Percentiles rank a stretch among this genome's conserved stretches.
Evolutionary conservation across 116 monocot species (phyloP).

Genomic region (Trichopus zeylanicus): DNA sequence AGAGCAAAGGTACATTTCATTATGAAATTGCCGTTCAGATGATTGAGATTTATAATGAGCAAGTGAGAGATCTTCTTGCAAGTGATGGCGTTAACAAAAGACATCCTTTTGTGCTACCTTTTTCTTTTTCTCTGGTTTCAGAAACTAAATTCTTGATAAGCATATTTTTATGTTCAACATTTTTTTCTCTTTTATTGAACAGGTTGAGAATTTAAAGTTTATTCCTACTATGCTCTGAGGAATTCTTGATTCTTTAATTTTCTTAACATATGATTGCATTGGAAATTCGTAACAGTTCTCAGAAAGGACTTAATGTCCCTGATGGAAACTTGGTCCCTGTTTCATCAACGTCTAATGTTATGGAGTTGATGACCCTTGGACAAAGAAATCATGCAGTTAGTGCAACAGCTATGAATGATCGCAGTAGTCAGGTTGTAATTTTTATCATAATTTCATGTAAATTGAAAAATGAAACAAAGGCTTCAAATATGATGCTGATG

Average conservation of each 20-base stretch:
- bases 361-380: constrained; percentile 87
- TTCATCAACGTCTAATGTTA: constrained; percentile 71
- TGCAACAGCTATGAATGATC: constrained; percentile 85
- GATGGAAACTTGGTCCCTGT: constrained; percentile 87
- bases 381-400: constrained; percentile 79
- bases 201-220: too few species aligned
- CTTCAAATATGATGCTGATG: background rate
- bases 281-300: constrained; percentile 91
- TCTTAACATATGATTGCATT: constrained; percentile 62
- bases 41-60: constrained; percentile 99
- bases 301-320: constrained; percentile 89
- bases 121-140: too few species aligned
- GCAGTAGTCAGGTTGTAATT: constrained; percentile 88
- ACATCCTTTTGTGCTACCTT: constrained; percentile 76
- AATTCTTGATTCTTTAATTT: constrained; percentile 11
- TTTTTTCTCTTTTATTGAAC: too few species aligned
- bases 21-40: constrained; percentile 94
- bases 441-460: background rate
- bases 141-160: background rate
- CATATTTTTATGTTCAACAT: too few species aligned
- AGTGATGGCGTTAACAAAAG: constrained; percentile 71
- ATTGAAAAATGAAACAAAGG: background rate
- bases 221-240: background rate
- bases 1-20: constrained; percentile 55
- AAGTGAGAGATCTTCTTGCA: constrained; percentile 95